These are phyloP conservation scores for Conticribra weissflogii DNA, from an alignment of 108 stramenopile genomes.

Conservation along the genomic window DNA sequence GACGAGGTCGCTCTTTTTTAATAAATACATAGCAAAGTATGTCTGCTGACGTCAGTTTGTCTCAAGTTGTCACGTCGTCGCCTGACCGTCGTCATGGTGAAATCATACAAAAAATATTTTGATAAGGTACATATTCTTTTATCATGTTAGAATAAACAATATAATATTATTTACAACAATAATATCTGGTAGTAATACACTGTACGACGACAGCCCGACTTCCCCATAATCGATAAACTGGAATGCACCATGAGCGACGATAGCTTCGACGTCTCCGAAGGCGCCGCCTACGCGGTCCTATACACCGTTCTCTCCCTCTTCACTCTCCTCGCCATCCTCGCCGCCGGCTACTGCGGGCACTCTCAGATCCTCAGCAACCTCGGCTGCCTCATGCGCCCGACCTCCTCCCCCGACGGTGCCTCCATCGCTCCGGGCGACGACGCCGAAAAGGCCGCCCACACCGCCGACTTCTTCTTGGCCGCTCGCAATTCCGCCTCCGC, in stretches of 20 bases:
- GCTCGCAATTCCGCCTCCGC: constrained; percentile 62
- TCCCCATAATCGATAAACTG: no score
- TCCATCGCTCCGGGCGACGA: constrained; percentile 24
- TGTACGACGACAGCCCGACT: no score
- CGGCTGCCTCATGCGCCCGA: constrained; percentile 41
- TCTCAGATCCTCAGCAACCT: constrained; percentile 28
- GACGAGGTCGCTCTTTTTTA: no score
- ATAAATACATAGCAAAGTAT: no score
- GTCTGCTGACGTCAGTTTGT: no score
- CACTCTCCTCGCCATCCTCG: constrained; percentile 55
- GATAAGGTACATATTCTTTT: no score
- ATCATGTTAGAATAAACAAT: no score
- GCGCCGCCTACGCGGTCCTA: constrained; percentile 67
- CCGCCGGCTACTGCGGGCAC: constrained; percentile 43
- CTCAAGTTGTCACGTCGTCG: no score
- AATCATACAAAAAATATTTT: no score
- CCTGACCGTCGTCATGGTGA: no score
- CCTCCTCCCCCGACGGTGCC: background rate
- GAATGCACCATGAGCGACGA: background rate
- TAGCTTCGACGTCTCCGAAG: constrained; percentile 49
- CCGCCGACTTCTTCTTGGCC: constrained; percentile 63
- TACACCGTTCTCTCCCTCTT: constrained; percentile 60
- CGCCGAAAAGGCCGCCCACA: constrained; percentile 11
- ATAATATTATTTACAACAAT: no score
- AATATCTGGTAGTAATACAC: no score